Base-by-base conservation (phyloP, 202 grass and related monocot species). In the Brachypodium distachyon region DNA sequence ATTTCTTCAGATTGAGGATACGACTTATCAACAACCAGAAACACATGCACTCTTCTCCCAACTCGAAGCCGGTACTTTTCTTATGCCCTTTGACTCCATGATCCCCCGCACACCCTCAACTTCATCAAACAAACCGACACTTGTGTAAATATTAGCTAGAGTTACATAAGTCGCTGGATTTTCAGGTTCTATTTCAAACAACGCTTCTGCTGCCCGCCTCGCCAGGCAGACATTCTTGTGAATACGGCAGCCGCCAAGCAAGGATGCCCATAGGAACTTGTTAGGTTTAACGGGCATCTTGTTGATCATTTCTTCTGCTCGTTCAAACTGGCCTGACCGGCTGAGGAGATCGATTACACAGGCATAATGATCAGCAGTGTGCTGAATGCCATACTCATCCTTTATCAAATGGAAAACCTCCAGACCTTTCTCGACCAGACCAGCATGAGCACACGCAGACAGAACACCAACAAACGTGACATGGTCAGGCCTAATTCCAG, bases 191-290 rank as follows among this genome's bases (percentile, higher is more conserved):
- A 94, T 72, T 81, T 92, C 74, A 27, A 98, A 92, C 75, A 95
- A 60, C 22, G 87, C 87, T 77, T 94, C 87, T 0, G 89, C 87
- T 60, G 85, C 91, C 28, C 46, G 37, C 84, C 67, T 90, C 40
- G 79, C 89, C 1, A 92, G 71, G 56, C 12, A 61, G 23, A 94
- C 72, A 77, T 94, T 98, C 49, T 90, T 92, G 74, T 90, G 87
- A 76, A 82, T 86, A 54, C 70, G 54, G 19, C 89, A 91, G 14
- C 95, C 91, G 82, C 85, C 71, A 28, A 94, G 84, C 87, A 98
- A 78, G 28, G 91, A 94, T 22, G 91, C 82, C 94, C 91, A 97
- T n/a, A 97, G 68, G 76, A 92, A 94, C 82, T 94, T 94, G 77
- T 88, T 94, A 12, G 89, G 86, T 56, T 92, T 88, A 52, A 86